A percentile compares a stretch with the other conserved stretches of the same genome.
phyloP scores from a whole-genome alignment of 129 eudicot genomes.

The Flaveria sonorensis region DNA sequence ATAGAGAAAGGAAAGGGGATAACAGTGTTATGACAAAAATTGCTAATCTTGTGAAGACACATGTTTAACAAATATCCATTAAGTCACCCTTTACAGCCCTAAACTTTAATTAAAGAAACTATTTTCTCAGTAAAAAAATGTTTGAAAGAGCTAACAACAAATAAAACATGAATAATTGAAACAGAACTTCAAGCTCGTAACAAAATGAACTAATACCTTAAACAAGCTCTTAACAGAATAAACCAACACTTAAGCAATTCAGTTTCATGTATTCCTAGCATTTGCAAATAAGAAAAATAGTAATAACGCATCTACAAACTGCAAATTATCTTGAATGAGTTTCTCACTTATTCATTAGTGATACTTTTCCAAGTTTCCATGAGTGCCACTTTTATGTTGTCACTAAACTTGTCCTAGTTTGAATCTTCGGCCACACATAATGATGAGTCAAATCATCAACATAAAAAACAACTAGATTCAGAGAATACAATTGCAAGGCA shows the following conservation, averaged over 20 bases:
- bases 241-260: not conserved
- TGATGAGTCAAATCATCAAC: not conserved
- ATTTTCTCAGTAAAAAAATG: constrained; percentile 6
- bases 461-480: not conserved
- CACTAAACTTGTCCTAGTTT: not conserved
- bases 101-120: not conserved
- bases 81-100: not conserved
- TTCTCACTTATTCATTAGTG: constrained; percentile 6
- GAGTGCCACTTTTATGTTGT: not conserved
- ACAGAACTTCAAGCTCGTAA: constrained; percentile 13
- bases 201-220: constrained; percentile 7
- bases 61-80: constrained; percentile 9
- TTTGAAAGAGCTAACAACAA: not conserved
- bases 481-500: not conserved
- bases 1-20: constrained; percentile 5
- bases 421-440: not conserved
- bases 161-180: constrained; percentile 19
- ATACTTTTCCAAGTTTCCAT: constrained; percentile 10
- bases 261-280: constrained; percentile 6
- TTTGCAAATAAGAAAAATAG: not conserved
- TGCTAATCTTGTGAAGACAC: not conserved
- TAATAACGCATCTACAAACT: not conserved
- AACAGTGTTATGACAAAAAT: not conserved
- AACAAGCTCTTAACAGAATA: not conserved
- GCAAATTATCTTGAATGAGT: constrained; percentile 4